Conservation (phyloP, 2,329 filamentous ascomycete genomes). For the Davidsoniella australis region DNA sequence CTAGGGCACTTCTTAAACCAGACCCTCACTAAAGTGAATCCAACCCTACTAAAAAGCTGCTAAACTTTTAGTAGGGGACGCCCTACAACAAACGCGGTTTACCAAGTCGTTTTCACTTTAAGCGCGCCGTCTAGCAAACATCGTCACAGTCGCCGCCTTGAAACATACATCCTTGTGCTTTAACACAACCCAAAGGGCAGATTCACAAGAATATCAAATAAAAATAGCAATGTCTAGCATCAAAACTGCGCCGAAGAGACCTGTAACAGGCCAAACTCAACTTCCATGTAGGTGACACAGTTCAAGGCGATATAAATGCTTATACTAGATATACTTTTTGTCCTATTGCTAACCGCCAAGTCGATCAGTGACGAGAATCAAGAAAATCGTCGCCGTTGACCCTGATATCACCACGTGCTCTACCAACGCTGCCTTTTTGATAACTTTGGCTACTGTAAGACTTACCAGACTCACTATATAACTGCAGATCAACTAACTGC, state of each 20-base stretch:
- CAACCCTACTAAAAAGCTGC: too few relatives aligned
- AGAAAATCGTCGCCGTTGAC: constrained; percentile 85
- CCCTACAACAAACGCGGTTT: too few relatives aligned
- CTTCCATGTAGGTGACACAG: constrained; percentile 51
- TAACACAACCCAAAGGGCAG: too few relatives aligned
- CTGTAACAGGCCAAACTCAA: constrained; percentile 69
- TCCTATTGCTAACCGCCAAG: constrained; percentile 5
- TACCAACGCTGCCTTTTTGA: constrained; percentile 85
- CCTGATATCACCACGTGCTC: constrained; percentile 74
- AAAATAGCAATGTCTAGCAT: constrained; percentile 5
- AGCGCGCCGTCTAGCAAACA: too few relatives aligned
- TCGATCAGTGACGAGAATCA: constrained; percentile 67
- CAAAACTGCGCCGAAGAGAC: constrained; percentile 27
- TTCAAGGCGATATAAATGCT: neutral
- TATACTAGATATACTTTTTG: neutral
- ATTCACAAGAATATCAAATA: neutral
- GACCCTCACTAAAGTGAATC: too few relatives aligned
- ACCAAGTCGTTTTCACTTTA: too few relatives aligned
- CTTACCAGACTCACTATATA: constrained; percentile 3
- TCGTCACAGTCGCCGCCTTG: too few relatives aligned
- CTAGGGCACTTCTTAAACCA: too few relatives aligned
- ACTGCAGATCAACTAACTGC: constrained; percentile 8
- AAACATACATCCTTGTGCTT: too few relatives aligned
- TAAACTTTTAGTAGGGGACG: too few relatives aligned
- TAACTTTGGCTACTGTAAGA: constrained; percentile 70